Evolutionary conservation across 2,329 filamentous ascomycete genomes (phyloP).

Genomic region (Pseudopithomyces chartarum): DNA sequence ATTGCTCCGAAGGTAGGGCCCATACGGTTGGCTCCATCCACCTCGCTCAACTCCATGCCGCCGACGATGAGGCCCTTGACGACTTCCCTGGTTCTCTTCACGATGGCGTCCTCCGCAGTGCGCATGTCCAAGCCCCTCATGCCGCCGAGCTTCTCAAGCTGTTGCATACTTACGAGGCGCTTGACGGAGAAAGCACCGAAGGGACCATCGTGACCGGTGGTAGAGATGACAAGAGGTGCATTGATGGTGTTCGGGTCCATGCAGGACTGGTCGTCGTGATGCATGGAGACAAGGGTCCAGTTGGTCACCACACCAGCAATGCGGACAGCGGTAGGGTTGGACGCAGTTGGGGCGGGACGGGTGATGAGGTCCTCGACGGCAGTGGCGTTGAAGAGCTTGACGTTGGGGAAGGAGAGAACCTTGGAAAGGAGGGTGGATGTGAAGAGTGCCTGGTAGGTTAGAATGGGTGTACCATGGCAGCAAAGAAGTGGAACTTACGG

Average conservation of each 20-base stretch:
- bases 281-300: conserved; percentile 87
- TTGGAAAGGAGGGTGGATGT: conserved; percentile 84
- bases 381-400: conserved; percentile 97
- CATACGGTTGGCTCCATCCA: conserved; percentile 92
- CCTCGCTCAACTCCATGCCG: conserved; percentile 90
- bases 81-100: conserved; percentile 88
- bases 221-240: conserved; percentile 83
- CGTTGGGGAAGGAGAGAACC: conserved; percentile 83
- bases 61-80: conserved; percentile 89
- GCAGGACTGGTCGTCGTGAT: conserved; percentile 79
- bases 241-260: conserved; percentile 99
- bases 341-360: conserved; percentile 56
- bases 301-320: conserved; percentile 93
- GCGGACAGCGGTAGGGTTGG: conserved; percentile 61
- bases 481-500: conserved; percentile 41
- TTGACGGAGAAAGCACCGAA: conserved; percentile 93
- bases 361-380: conserved; percentile 92
- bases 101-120: conserved; percentile 87
- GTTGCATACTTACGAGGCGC: conserved; percentile 86
- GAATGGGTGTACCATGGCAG: not conserved
- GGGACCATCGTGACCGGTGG: conserved; percentile 87
- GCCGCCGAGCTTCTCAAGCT: conserved; percentile 80
- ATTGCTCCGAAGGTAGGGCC: conserved; percentile 89
- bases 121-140: conserved; percentile 97
- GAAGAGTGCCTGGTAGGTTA: conserved; percentile 67